Conservation (phyloP, 257 asterid species). For the Penstemon barbatus region DNA sequence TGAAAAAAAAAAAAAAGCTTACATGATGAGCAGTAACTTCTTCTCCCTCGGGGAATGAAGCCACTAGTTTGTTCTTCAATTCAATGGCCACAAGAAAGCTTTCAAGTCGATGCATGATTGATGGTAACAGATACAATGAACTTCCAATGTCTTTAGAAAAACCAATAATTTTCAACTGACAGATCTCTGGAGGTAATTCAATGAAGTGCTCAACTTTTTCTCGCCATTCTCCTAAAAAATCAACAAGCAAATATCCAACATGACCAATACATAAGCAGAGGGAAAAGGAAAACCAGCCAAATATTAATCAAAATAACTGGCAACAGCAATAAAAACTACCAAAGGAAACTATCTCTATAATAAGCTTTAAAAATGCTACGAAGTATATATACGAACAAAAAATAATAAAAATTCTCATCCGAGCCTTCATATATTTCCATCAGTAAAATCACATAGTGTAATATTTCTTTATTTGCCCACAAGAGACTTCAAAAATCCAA, state of each 20-base stretch:
- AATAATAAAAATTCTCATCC: too few species aligned
- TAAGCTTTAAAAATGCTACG: too few species aligned
- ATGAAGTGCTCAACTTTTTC: constrained; percentile 87
- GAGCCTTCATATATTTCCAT: too few species aligned
- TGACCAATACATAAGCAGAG: constrained; percentile 10
- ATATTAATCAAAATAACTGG: background rate
- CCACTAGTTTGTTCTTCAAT: constrained; percentile 61
- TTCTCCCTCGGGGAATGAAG: constrained; percentile 82
- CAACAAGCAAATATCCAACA: constrained; percentile 29
- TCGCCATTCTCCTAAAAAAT: constrained; percentile 49
- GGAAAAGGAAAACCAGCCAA: constrained; percentile 14
- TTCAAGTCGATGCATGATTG: constrained; percentile 91
- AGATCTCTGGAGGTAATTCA: constrained; percentile 92
- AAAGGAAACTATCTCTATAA: background rate
- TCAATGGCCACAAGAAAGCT: constrained; percentile 86
- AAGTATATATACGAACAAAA: too few species aligned
- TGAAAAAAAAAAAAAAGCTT: constrained; percentile 34
- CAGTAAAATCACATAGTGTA: too few species aligned
- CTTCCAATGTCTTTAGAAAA: constrained; percentile 98
- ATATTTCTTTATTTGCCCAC: too few species aligned
- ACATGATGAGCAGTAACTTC: constrained; percentile 69
- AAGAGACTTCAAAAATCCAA: too few species aligned
- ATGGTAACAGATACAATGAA: constrained; percentile 85
- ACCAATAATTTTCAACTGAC: constrained; percentile 88
- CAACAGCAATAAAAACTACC: constrained; percentile 20